Evolutionary conservation across 805 yeast genomes (phyloP).

Genomic region (Yamadazyma endophytica): DNA sequence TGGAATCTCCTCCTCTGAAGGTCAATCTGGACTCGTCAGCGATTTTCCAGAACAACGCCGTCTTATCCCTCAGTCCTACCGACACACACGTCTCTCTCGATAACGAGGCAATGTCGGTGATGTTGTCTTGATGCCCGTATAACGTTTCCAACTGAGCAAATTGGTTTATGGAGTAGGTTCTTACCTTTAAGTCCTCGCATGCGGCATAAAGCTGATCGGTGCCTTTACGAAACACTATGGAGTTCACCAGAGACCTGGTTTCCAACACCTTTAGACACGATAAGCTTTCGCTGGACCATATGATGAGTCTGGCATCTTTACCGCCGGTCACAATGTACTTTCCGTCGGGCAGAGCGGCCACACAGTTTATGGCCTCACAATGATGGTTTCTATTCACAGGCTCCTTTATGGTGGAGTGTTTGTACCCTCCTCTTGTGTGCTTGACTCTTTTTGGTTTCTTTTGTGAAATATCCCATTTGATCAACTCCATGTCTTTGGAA

Average conservation of each 20-base stretch:
- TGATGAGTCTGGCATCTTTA: conserved; percentile 68
- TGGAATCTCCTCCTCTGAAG: conserved; percentile 82
- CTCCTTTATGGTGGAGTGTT: conserved; percentile 35
- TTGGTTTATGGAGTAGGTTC: conserved; percentile 83
- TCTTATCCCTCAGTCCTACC: conserved; percentile 92
- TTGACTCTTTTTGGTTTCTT: conserved; percentile 60
- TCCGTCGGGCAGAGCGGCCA: conserved; percentile 86
- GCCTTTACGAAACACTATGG: conserved; percentile 72
- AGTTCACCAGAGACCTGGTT: conserved; percentile 68
- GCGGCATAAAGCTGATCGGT: conserved; percentile 87
- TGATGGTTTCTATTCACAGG: conserved; percentile 69
- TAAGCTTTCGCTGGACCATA: conserved; percentile 82
- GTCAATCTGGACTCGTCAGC: conserved; percentile 93
- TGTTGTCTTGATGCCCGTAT: conserved; percentile 93
- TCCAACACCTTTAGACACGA: conserved; percentile 74
- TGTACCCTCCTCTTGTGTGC: conserved; percentile 59
- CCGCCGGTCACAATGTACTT: conserved; percentile 90
- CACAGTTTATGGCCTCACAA: conserved; percentile 66
- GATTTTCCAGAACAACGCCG: conserved; percentile 95
- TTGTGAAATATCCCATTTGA: conserved; percentile 68
- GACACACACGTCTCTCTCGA: conserved; percentile 89
- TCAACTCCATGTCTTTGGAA: conserved; percentile 74
- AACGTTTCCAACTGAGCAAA: conserved; percentile 84
- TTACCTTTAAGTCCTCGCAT: conserved; percentile 85
- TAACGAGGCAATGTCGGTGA: conserved; percentile 76